These are phyloP conservation scores for Rutstroemia sp. DNA, from an alignment of 2,329 filamentous ascomycete genomes.

Conservation along the genomic window DNA sequence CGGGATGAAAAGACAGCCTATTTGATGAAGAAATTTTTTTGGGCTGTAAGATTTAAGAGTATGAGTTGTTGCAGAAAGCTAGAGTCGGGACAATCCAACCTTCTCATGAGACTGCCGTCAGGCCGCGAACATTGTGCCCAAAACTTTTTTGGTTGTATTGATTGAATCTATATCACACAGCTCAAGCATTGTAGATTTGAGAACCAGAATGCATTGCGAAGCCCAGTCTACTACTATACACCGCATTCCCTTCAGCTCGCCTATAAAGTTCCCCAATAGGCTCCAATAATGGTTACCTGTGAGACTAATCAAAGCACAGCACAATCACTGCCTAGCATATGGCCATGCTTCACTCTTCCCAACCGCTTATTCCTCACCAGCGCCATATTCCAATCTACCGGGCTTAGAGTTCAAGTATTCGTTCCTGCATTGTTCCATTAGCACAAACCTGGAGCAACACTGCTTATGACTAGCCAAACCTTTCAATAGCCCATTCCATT, in stretches of 20 bases:
- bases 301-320: slow-evolving; percentile 20
- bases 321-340: slow-evolving; percentile 20
- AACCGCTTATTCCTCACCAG: slow-evolving; percentile 30
- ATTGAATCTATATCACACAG: not conserved
- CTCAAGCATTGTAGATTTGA: not conserved
- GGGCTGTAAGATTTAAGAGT: not conserved
- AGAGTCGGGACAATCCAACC: not conserved
- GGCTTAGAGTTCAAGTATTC: slow-evolving; percentile 76
- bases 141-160: too few relatives aligned
- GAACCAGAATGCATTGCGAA: slow-evolving; percentile 18
- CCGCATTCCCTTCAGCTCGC: slow-evolving; percentile 10
- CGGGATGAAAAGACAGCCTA: not conserved
- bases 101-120: not conserved
- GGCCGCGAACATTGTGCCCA: too few relatives aligned
- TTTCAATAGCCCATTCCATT: slow-evolving; percentile 87
- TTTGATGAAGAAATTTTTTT: not conserved
- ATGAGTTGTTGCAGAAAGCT: not conserved
- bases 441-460: not conserved
- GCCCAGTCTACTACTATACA: slow-evolving; percentile 27
- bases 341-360: slow-evolving; percentile 11
- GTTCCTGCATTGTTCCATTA: slow-evolving; percentile 46
- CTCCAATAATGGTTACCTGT: slow-evolving; percentile 10
- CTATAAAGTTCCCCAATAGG: not conserved
- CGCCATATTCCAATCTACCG: slow-evolving; percentile 49
- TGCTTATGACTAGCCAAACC: slow-evolving; percentile 49